phyloP scores from a whole-genome alignment of 306 rosid genomes.

The Astragalus membranaceus region DNA sequence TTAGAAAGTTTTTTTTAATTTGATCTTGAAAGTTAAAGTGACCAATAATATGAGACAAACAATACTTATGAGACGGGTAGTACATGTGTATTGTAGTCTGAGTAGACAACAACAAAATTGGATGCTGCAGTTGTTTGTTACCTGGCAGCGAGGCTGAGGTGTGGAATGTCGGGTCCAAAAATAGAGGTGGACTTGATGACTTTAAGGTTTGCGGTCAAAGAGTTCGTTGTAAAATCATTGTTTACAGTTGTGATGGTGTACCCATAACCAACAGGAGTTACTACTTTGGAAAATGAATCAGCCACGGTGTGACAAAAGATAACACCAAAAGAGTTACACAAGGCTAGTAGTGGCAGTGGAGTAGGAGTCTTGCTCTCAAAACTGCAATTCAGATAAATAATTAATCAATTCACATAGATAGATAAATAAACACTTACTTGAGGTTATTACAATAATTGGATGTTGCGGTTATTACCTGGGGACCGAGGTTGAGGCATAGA shows the following conservation, averaged over 20 bases:
- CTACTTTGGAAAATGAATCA: background rate
- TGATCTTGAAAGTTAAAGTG: too few species aligned
- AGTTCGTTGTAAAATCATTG: constrained; percentile 2
- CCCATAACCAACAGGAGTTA: constrained; percentile 44
- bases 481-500: too few species aligned
- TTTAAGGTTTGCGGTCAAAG: constrained; percentile 51
- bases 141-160: constrained; percentile 59
- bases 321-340: background rate
- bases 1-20: too few species aligned
- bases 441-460: too few species aligned
- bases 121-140: constrained; percentile 19
- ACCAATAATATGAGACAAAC: too few species aligned
- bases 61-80: too few species aligned
- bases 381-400: too few species aligned
- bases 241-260: constrained; percentile 34
- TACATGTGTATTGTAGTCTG: too few species aligned
- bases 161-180: constrained; percentile 58
- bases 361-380: too few species aligned
- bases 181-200: constrained; percentile 47
- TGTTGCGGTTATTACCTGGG: too few species aligned
- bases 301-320: background rate
- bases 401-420: too few species aligned
- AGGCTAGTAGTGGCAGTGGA: background rate
- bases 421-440: too few species aligned
- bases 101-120: background rate